Evolutionary conservation across 208 protist genomes (phyloP), one percentile per base, ranked within the genome.

Genomic region (Acanthamoeba sp.): DNA sequence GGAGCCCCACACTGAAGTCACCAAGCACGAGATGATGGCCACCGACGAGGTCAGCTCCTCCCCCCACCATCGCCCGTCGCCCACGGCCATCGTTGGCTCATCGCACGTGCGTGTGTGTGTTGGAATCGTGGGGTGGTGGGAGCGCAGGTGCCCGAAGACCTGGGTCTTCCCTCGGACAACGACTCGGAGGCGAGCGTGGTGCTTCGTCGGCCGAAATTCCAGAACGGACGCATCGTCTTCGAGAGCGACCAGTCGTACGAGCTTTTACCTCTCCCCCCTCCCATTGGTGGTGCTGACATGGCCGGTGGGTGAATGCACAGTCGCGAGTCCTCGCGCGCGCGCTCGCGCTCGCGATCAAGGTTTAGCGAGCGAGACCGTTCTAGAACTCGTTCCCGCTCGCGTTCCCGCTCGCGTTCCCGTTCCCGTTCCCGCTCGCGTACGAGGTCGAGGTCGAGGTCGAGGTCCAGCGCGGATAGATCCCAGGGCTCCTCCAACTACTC

Each of bases 201-300:
- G 29, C 50, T 90, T 1, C 45, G 32, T 12, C 22, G 82, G 2
- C 82, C 82, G 20, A n/a, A 38, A 9, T n/a, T 90, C 32, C 16
- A 34, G n/a, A 90, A 90, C 55, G 82, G 82, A 32, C 48, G 40
- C 38, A 90, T 90, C 32, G 55, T 90, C 7, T 90, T 50, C 22
- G 82, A 90, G 22, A 20, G 50, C 48, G 50, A 36, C 18, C 2
- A n/a, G 22, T 52, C 40, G 82, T 52, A 20, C 48, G 45, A 1
- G 9, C 48, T 16, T 34, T 48, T 52, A 7, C 3, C 34, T 22
- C 14, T 18, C 32, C 48, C 10, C 18, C n/a, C 50, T 29, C 45
- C 36, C n/a, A 20, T 45, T 62, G n/a, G n/a, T n/a, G n/a, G n/a
- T 73, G n/a, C 64, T 38, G 6, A 36, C 64, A 9, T 20, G 20